These are phyloP conservation scores for Trypanosoma melophagium DNA, from an alignment of 208 protist species.

Conservation along the genomic window DNA sequence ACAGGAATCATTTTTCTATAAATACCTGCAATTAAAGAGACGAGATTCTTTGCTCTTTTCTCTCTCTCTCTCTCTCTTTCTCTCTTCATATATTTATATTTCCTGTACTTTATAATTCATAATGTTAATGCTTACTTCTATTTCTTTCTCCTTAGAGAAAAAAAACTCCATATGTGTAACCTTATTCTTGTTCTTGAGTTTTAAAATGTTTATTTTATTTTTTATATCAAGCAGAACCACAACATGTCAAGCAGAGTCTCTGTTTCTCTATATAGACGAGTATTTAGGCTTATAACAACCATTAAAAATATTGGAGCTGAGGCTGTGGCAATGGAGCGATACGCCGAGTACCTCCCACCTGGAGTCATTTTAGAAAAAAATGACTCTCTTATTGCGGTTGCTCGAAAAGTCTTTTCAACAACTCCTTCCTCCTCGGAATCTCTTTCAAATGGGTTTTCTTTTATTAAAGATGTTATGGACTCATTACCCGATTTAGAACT, in stretches of 20 bases:
- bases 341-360: constrained; percentile 50
- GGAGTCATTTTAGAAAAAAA: constrained; percentile 23
- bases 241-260: constrained; percentile 10
- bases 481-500: constrained; percentile 48
- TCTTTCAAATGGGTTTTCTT: constrained; percentile 42
- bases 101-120: no score
- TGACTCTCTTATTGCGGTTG: constrained; percentile 27
- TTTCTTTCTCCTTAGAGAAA: not conserved
- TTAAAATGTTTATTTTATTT: not conserved
- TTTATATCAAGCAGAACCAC: not conserved
- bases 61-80: no score
- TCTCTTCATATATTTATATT: no score
- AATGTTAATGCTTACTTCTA: no score
- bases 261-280: constrained; percentile 17
- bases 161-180: not conserved
- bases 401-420: constrained; percentile 36
- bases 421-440: constrained; percentile 17
- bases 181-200: not conserved
- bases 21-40: no score
- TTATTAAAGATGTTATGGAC: constrained; percentile 43
- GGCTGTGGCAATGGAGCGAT: constrained; percentile 32
- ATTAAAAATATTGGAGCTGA: constrained; percentile 12
- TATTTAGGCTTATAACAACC: constrained; percentile 9
- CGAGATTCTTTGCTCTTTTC: no score
- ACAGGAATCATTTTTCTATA: no score